Evolutionary conservation across 148 eudicot species (phyloP), one percentile per base, ranked within the genome.

Genomic region (Spergularia marina): DNA sequence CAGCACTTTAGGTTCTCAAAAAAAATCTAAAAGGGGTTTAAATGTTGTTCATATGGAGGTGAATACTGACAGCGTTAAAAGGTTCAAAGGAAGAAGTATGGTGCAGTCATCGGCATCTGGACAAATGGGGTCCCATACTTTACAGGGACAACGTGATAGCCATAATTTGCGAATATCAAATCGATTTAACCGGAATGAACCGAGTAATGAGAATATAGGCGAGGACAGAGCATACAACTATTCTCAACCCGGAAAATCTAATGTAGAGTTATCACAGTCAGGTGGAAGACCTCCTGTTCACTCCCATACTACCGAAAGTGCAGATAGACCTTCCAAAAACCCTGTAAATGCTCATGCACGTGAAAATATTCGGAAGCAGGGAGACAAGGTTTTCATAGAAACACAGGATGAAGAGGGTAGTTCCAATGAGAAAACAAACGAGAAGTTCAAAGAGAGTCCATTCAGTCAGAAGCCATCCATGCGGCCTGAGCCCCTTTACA

Each of bases 1-100:
- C 49, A 83, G 67, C 68, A 55, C 70, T 40, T 80, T 77, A 52
- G 88, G 72, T 68, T 81, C 85, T 47, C 85, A 86, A 78, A 74
- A 89, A 69, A 90, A 84, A 77, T 83, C 88, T 56, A 95, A 88
- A 84, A 86, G 91, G 76, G 78, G 74, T 56, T 78, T 82, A 11
- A 80, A 85, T 54, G 82, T 68, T 40, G 85, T 78, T 72, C 86
- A 80, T 64, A 70, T 54, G 60, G 87, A 79, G 81, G 91, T 78
- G 54, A 84, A 79, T 75, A 72, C 81, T 81, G 88, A 78, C 51
- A 83, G 55, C 72, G 65, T 60, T 25, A 90, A 89, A 77, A 85
- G 84, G 81, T 54, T 64, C 61, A 87, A 89, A 86, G 53, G 78
- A 51, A 89, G 79, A 82, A 86, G 68, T 80, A 41, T 72, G 71